A percentile compares a stretch with the other conserved stretches of the same genome.
phyloP scores from a whole-genome alignment of 2,329 filamentous ascomycete species.

The Aspergillus caelatus region DNA sequence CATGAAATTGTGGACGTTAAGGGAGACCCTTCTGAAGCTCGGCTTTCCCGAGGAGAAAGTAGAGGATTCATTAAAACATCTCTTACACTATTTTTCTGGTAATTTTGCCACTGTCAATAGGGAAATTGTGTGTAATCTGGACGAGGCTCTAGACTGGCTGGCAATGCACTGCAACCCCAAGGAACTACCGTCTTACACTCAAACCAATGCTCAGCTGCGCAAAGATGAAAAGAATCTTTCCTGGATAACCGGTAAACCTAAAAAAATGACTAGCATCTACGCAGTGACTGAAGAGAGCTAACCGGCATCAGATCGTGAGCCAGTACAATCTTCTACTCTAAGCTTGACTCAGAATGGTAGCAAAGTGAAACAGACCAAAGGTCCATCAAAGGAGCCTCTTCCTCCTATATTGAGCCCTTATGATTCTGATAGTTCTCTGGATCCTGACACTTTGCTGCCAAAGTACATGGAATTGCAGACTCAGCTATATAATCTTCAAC shows the following conservation, averaged over 20 bases:
- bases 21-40: slow-evolving; percentile 69
- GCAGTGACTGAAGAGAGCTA: slow-evolving; percentile 25
- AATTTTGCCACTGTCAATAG: slow-evolving; percentile 56
- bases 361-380: slow-evolving; percentile 30
- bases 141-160: slow-evolving; percentile 88
- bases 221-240: slow-evolving; percentile 38
- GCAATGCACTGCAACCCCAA: slow-evolving; percentile 72
- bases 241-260: slow-evolving; percentile 40
- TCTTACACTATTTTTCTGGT: slow-evolving; percentile 68
- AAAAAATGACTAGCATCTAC: slow-evolving; percentile 14
- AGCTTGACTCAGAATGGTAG: slow-evolving; percentile 25
- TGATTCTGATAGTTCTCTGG: slow-evolving; percentile 66
- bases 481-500: slow-evolving; percentile 65
- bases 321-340: slow-evolving; percentile 31
- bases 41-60: slow-evolving; percentile 69
- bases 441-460: slow-evolving; percentile 74
- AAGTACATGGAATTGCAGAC: slow-evolving; percentile 76
- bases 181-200: slow-evolving; percentile 73
- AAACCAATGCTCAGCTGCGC: slow-evolving; percentile 32
- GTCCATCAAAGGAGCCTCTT: slow-evolving; percentile 28
- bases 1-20: slow-evolving; percentile 80
- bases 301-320: slow-evolving; percentile 34
- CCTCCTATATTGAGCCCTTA: slow-evolving; percentile 30
- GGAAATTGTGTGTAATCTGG: slow-evolving; percentile 79
- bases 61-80: slow-evolving; percentile 64